phyloP scores from a whole-genome alignment of 768 basidiomycete species.

The Mrakia gelida region DNA sequence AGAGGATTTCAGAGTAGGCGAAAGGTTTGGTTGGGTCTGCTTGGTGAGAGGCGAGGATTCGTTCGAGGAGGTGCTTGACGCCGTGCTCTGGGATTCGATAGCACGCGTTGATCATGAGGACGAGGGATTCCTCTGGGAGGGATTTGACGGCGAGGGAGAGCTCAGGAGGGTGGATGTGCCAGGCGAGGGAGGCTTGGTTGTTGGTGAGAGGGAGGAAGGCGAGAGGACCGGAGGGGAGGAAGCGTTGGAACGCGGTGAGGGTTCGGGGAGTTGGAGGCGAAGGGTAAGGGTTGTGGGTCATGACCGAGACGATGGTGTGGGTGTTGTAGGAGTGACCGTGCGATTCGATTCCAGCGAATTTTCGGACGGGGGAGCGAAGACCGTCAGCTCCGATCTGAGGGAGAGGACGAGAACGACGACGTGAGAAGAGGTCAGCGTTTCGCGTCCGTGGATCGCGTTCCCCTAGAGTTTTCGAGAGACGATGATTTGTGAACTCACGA shows the following conservation, averaged over 20 bases:
- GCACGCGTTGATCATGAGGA: slow-evolving; percentile 79
- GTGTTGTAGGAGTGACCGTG: slow-evolving; percentile 90
- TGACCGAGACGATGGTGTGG: slow-evolving; percentile 83
- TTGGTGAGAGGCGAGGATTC: slow-evolving; percentile 33
- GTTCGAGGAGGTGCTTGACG: slow-evolving; percentile 36
- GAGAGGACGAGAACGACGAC: not conserved
- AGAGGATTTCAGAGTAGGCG: slow-evolving; percentile 13
- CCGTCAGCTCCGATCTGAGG: slow-evolving; percentile 88
- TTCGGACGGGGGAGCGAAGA: slow-evolving; percentile 84
- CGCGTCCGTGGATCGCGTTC: not conserved
- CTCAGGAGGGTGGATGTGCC: slow-evolving; percentile 72
- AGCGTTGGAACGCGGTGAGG: slow-evolving; percentile 84
- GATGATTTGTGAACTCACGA: slow-evolving; percentile 52
- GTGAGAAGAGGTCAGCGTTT: not conserved
- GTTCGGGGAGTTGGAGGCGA: slow-evolving; percentile 51
- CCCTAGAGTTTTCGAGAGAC: not conserved
- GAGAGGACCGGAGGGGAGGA: slow-evolving; percentile 90
- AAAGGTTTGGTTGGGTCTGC: slow-evolving; percentile 10
- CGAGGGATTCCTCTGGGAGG: slow-evolving; percentile 60
- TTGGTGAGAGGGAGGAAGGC: slow-evolving; percentile 76
- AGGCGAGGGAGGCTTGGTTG: slow-evolving; percentile 76
- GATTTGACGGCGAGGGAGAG: slow-evolving; percentile 68
- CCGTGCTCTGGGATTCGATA: slow-evolving; percentile 55
- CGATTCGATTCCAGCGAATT: slow-evolving; percentile 75
- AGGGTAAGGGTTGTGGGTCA: slow-evolving; percentile 56